Base-by-base conservation (phyloP, 306 rosid genomes). In the Fragaria ananassa region DNA sequence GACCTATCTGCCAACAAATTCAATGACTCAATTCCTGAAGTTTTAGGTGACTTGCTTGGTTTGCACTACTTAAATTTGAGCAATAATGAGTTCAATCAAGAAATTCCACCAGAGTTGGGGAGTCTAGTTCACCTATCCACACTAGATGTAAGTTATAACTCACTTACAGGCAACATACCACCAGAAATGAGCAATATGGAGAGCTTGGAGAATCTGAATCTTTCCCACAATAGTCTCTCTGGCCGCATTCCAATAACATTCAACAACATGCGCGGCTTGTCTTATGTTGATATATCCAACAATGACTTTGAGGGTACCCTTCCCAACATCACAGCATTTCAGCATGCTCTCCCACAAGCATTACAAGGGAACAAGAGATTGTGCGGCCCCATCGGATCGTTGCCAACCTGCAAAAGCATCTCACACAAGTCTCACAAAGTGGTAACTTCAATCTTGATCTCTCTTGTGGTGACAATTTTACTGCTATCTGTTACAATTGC, bases 211-310 rank as follows among this genome's bases (percentile, higher is more conserved):
- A 21, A 0, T 0, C 47, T 72, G 0, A 72, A 23, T 57, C 34
- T 72, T 21, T 72, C 76, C 31, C 50, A 54, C 65, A 72, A 72
- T 19, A 31, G 10, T 12, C 53, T 72, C 39, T 56, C 25, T 56
- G 67, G 76, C 12, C 39, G 9, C 6, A 39, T 72, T n/a, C 67
- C 76, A 37, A 19, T 23, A 5, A 53, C 14, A 12, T 37, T 71
- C 2, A 15, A 13, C 5, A 8, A n/a, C 2, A 37, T 54, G 67
- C 19, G 23, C 0, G 63, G 67, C 37, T 23, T 56, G 37, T 15
- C 8, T 0, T 6, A 13, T 3, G 46, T 49, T 27, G 60, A 70
- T n/a, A 29, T 49, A 13, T 70, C 74, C 60, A 18, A 71, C 49
- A 71, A 51, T 35, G 17, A 51, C 15, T 71, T 71, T 18, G 63